Base-by-base conservation (phyloP, 164 flowering plant genomes). In the Vitis vinifera region DNA sequence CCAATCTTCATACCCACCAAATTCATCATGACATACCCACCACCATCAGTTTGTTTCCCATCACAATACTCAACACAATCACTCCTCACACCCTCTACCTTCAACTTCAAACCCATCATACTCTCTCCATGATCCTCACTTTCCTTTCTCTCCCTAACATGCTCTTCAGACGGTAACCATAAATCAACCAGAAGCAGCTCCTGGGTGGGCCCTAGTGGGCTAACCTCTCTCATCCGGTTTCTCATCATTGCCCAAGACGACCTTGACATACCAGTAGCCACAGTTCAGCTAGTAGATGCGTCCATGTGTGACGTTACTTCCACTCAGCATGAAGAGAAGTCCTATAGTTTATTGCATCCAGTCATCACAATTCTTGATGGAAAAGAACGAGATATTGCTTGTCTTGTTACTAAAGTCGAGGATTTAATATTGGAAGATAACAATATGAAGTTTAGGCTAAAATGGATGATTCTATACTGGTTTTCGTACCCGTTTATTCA, bases 201-300 rank as follows among this genome's bases (percentile, higher is more conserved):
- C 17, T 92, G 97, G 98, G 92, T 89, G 19, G 91, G 97, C 78
- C 97, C 97, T 11, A 90, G 88, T 59, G 91, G 99, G 99, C 85
- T 94, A 50, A 86, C 97, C 13, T 84, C 93, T 23, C 73, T 94
- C 11, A 65, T 88, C 13, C 81, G 79, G 13, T 75, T 88, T 44
- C 64, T 91, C 2, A 67, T 84, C 60, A 11, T 69, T 1, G 58
- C 70, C 58, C 47, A 61, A 11, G 88, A 85, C 59, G 93, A 86
- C 44, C 91, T 97, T 3, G 84, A 82, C 62, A 94, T 94, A n/a
- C 99, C 99, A 76, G 49, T 87, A 6, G 99, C 97, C 11, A 78
- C 47, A 65, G 93, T 97, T 7, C 73, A 87, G 87, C 94, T 92
- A 9, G 99, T 88, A 1, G 99, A 92, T 68, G 97, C 92, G 2